Conservation (phyloP, 73 alveolate genomes). For the Paramecium caudatum region DNA sequence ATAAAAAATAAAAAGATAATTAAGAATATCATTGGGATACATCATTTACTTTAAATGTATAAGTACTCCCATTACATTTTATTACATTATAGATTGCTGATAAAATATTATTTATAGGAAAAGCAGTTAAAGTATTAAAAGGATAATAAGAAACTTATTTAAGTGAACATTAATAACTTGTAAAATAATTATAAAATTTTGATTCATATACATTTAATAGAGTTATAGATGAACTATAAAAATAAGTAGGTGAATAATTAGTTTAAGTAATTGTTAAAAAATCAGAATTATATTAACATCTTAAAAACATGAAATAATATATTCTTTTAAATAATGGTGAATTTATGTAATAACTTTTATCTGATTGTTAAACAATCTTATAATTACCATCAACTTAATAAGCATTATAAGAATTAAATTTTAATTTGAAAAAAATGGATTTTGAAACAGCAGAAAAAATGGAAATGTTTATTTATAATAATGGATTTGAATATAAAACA, state of each 20-base stretch:
- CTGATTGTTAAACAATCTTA: constrained; percentile 12
- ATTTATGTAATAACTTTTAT: not conserved
- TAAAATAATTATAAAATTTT: not conserved
- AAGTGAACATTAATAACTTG: not conserved
- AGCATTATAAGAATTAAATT: constrained; percentile 50
- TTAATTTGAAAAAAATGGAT: constrained; percentile 30
- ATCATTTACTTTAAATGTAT: constrained; percentile 51
- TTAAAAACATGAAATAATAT: not conserved
- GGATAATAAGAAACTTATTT: constrained; percentile 6
- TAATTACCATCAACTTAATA: constrained; percentile 24
- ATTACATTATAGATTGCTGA: constrained; percentile 28
- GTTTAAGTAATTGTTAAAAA: constrained; percentile 23
- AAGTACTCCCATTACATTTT: constrained; percentile 24
- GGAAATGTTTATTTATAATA: constrained; percentile 11
- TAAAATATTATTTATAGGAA: constrained; percentile 65
- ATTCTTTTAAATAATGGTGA: constrained; percentile 14
- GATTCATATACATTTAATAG: constrained; percentile 1
- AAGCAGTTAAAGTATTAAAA: constrained; percentile 49
- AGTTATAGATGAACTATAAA: constrained; percentile 8
- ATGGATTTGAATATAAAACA: constrained; percentile 59
- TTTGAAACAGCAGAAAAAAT: constrained; percentile 1
- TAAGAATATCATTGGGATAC: constrained; percentile 69
- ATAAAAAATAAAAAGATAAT: not conserved
- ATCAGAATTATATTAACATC: constrained; percentile 4
- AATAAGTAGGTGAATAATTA: constrained; percentile 32